These are phyloP conservation scores for Collybia nuda DNA, from an alignment of 768 basidiomycete genomes.

Conservation along the genomic window DNA sequence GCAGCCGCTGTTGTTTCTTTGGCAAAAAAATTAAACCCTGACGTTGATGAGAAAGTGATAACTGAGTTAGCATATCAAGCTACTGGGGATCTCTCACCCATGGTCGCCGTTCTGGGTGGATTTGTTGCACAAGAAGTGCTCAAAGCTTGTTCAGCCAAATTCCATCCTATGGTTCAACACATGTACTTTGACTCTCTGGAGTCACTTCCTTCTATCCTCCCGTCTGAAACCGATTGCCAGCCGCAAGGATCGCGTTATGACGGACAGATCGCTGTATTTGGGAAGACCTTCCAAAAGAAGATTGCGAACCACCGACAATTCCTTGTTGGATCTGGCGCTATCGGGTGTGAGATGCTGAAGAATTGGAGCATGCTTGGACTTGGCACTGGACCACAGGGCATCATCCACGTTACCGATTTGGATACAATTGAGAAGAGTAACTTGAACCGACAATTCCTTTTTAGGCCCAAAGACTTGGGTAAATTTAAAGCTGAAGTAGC, in stretches of 20 bases:
- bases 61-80: constrained; percentile 91
- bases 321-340: constrained; percentile 97
- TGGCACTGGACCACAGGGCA: constrained; percentile 73
- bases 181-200: constrained; percentile 98
- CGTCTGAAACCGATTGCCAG: constrained; percentile 81
- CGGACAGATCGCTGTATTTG: constrained; percentile 94
- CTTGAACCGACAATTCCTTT: constrained; percentile 96
- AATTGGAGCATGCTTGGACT: constrained; percentile 99
- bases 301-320: constrained; percentile 90
- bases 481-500: constrained; percentile 98
- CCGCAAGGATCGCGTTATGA: constrained; percentile 87
- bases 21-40: constrained; percentile 75
- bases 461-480: constrained; percentile 93
- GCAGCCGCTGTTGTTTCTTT: constrained; percentile 69
- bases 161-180: constrained; percentile 93
- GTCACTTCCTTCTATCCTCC: constrained; percentile 75
- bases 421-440: constrained; percentile 99
- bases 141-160: constrained; percentile 97
- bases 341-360: constrained; percentile 99
- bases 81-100: constrained; percentile 83
- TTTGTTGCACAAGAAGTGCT: constrained; percentile 98
- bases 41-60: constrained; percentile 79
- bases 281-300: constrained; percentile 89
- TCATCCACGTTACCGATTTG: constrained; percentile 92
- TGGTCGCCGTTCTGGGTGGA: constrained; percentile 92